Conservation (phyloP, 2,329 filamentous ascomycete genomes). For the Claviceps arundinis region DNA sequence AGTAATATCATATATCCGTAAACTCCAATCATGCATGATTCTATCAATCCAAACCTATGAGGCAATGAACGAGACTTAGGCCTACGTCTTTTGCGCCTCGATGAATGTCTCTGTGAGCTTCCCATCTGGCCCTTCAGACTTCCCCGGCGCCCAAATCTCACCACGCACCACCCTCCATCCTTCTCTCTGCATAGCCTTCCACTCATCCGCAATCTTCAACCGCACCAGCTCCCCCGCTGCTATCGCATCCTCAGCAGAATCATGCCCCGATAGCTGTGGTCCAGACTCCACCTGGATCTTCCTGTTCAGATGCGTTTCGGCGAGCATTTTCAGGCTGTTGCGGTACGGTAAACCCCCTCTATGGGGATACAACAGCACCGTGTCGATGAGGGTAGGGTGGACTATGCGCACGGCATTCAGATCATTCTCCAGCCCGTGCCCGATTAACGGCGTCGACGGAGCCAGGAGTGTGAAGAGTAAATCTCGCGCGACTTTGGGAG, state of each 20-base stretch:
- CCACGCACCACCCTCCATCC: constrained; percentile 54
- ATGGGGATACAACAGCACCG: constrained; percentile 72
- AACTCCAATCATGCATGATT: not conserved
- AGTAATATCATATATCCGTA: not conserved
- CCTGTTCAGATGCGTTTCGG: constrained; percentile 53
- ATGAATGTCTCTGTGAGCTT: constrained; percentile 25
- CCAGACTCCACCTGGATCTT: constrained; percentile 62
- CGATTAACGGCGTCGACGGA: constrained; percentile 70
- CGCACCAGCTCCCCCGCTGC: constrained; percentile 79
- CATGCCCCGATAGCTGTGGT: constrained; percentile 52
- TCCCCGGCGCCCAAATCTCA: constrained; percentile 26
- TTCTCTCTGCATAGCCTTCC: constrained; percentile 49
- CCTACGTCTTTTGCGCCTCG: constrained; percentile 13
- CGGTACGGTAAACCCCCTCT: constrained; percentile 62
- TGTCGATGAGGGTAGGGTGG: constrained; percentile 77
- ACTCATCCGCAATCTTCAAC: constrained; percentile 54
- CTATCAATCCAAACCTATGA: not conserved
- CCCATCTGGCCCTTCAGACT: constrained; percentile 8
- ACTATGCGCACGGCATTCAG: constrained; percentile 75
- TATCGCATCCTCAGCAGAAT: constrained; percentile 82
- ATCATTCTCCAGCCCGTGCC: constrained; percentile 92
- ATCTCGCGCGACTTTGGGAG: constrained; percentile 59
- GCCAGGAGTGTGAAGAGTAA: constrained; percentile 66
- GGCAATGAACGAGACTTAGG: not conserved
- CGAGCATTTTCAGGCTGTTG: constrained; percentile 63